Base-by-base conservation (phyloP, 441 rosid species). In the Erysimum pusillum region DNA sequence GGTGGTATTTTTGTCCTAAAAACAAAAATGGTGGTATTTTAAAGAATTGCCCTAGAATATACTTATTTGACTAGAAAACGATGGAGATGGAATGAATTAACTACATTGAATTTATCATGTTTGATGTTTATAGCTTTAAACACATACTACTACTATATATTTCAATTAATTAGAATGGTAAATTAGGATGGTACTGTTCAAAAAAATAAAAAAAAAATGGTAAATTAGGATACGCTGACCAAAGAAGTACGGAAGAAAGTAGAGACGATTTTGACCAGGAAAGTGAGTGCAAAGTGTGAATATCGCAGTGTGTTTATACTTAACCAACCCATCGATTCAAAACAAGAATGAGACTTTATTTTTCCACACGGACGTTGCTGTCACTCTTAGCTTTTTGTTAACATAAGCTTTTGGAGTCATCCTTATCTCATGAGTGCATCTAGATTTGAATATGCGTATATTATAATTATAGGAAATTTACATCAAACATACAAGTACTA, bases 331-430 rank as follows among this genome's bases (percentile, higher is more conserved):
- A 49, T 59, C 67, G 39, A 10, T 61, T 76, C 9, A 28, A 52
- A 31, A 7, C 31, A 41, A 18, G 22, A 68, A 41, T 12, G 2
- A 49, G 74, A 52, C 79, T 58, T 68, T 54, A 62, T 62, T 54
- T 76, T 38, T 63, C 80, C 76, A 70, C 80, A 54, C 71, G 61
- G 42, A 70, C 76, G 80, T 76, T 63, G 61, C 71, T 76, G 70
- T 63, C 76, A 38, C 53, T 32, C 49, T 68, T 52, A 69, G 45
- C 25, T 74, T 10, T 35, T 20, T n/a, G 3, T 9, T 11, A 42
- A 59, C 39, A 56, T 51, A 34, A 54, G 77, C 48, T 35, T 74
- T 39, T 65, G 58, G 71, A 64, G 39, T 74, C 69, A 73, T 52
- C 25, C 76, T 58, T 49, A 49, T 32, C 52, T 70, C 0, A 54